Conservation (phyloP, 345 rosid genomes). For the Populus alba region DNA sequence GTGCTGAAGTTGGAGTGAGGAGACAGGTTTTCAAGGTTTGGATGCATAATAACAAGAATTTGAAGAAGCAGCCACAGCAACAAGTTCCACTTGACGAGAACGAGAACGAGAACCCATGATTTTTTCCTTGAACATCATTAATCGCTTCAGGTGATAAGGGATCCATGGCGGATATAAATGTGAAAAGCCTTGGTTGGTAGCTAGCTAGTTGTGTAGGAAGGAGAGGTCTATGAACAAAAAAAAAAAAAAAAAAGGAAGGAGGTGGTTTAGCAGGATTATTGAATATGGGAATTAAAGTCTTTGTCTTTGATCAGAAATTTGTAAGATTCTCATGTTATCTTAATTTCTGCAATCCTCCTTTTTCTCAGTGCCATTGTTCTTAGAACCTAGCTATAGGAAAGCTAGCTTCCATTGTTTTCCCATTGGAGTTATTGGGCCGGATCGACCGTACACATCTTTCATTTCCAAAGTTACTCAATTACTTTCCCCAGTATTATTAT, state of each 20-base stretch:
- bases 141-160: neutral
- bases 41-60: slow-evolving; percentile 85
- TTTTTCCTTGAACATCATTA: neutral
- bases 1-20: slow-evolving; percentile 59
- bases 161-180: neutral
- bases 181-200: neutral
- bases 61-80: slow-evolving; percentile 43
- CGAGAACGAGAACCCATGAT: neutral
- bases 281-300: neutral
- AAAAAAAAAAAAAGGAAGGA: neutral
- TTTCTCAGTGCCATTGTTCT: neutral
- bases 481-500: neutral
- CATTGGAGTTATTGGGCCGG: neutral
- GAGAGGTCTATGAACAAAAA: neutral
- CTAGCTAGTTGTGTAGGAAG: neutral
- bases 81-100: neutral
- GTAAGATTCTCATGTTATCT: slow-evolving; percentile 14
- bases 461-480: neutral
- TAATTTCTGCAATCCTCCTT: neutral
- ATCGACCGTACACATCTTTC: neutral
- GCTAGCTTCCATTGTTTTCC: neutral
- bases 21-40: slow-evolving; percentile 80
- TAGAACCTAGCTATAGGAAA: neutral
- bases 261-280: neutral
- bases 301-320: slow-evolving; percentile 3